phyloP scores from a whole-genome alignment of 495 filamentous ascomycete species.

The Penicillium bialowiezense region DNA sequence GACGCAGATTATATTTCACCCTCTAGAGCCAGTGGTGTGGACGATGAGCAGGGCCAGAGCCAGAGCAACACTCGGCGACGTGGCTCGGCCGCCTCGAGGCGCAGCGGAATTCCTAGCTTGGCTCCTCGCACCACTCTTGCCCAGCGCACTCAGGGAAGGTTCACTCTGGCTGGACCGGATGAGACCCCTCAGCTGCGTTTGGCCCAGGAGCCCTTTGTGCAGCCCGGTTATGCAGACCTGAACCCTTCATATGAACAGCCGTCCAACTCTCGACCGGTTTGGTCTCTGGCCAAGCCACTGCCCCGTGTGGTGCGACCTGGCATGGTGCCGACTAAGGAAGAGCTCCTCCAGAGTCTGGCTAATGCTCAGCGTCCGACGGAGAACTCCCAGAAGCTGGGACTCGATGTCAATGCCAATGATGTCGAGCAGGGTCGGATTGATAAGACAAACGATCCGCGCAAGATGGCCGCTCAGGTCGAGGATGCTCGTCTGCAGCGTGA shows the following conservation, averaged over 20 bases:
- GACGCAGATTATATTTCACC: constrained; percentile 15
- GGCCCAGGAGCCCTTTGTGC: constrained; percentile 41
- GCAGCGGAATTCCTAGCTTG: constrained; percentile 24
- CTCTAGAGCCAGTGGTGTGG: constrained; percentile 4
- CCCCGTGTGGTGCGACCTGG: constrained; percentile 46
- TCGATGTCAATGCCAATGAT: constrained; percentile 40
- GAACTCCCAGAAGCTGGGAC: constrained; percentile 33
- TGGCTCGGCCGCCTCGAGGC: constrained; percentile 19
- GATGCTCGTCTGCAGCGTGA: constrained; percentile 43
- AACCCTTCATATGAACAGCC: constrained; percentile 47
- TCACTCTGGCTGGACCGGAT: constrained; percentile 37
- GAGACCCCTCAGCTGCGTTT: constrained; percentile 32
- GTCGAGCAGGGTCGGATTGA: constrained; percentile 35
- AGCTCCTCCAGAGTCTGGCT: constrained; percentile 27
- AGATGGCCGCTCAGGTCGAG: constrained; percentile 42
- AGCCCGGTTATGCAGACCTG: constrained; percentile 41
- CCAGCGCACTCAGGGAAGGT: constrained; percentile 31
- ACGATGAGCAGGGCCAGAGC: too few species aligned
- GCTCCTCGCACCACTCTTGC: constrained; percentile 29
- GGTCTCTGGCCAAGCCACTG: constrained; percentile 47
- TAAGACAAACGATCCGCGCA: constrained; percentile 30
- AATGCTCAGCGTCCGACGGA: constrained; percentile 31
- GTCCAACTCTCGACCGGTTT: constrained; percentile 43
- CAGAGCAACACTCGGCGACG: constrained; percentile 13
- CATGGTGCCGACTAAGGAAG: constrained; percentile 42